phyloP scores from a whole-genome alignment of 306 rosid genomes.

The Vigna radiata region DNA sequence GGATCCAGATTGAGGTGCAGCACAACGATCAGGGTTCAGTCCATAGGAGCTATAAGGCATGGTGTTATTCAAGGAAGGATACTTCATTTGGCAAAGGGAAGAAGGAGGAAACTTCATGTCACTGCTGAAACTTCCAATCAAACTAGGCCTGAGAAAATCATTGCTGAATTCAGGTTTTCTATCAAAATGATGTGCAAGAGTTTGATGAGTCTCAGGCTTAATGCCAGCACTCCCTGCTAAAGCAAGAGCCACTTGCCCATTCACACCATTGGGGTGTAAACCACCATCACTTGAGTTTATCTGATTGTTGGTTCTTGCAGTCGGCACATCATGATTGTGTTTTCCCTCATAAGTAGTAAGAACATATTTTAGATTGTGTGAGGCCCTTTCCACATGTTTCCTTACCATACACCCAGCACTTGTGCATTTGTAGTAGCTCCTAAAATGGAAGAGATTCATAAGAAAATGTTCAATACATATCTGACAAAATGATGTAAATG shows the following conservation, averaged over 20 bases:
- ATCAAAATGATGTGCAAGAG: conserved; percentile 64
- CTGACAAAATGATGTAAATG: background rate
- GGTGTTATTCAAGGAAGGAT: conserved; percentile 56
- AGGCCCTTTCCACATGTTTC: conserved; percentile 96
- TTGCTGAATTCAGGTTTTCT: conserved; percentile 65
- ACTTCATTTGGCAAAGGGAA: conserved; percentile 65
- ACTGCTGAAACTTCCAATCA: conserved; percentile 58
- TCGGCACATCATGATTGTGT: conserved; percentile 86
- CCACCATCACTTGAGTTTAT: conserved; percentile 52
- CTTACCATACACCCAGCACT: conserved; percentile 83
- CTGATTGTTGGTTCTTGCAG: conserved; percentile 71
- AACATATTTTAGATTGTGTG: conserved; percentile 74
- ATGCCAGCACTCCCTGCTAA: conserved; percentile 49
- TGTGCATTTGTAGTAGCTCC: conserved; percentile 99
- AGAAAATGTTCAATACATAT: conserved; percentile 27
- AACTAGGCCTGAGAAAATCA: conserved; percentile 56
- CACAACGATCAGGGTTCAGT: conserved; percentile 46
- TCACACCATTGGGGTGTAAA: conserved; percentile 45
- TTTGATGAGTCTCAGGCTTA: conserved; percentile 60
- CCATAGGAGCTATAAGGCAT: conserved; percentile 62
- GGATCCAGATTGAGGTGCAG: conserved; percentile 52
- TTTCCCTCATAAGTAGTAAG: conserved; percentile 88
- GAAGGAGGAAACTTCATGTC: conserved; percentile 67
- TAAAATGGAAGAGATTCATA: conserved; percentile 32
- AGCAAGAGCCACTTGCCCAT: conserved; percentile 53